Base-by-base conservation (phyloP, 176 grass and related monocot species). In the Raddia guianensis region DNA sequence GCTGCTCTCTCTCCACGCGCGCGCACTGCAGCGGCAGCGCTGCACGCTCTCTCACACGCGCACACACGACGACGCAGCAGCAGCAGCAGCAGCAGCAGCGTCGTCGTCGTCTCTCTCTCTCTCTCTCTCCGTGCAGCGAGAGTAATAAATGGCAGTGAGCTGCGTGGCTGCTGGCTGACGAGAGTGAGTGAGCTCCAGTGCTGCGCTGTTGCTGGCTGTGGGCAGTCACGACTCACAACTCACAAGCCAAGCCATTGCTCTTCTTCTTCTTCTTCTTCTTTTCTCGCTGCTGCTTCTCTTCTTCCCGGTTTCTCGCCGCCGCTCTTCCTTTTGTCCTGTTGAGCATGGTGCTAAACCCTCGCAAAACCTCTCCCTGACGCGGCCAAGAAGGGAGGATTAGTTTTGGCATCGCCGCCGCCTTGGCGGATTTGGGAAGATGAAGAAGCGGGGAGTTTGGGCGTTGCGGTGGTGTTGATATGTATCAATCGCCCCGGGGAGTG, bases 81-180 rank as follows among this genome's bases (percentile, higher is more conserved):
- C 15, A 3, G 32, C 44, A 68, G 10, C 71, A 61, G 5, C 66
- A 19, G 11, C 79, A 27, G 27, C 27, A 1, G 27, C 27, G 27
- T 27, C 27, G 27, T 27, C 27, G 63, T 68, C 67, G 47, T 47
- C 45, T 55, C 70, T 20, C 10, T 35, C 51, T n/a, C 63, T 46
- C 49, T 19, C 44, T 12, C 19, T 64, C 51, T 16, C 52, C 42
- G 33, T 75, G 4, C 77, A 76, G 82, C 70, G 43, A 69, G 79
- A 86, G 47, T 90, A 87, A 80, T 87, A 83, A 80, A 87, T 83
- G 75, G 76, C 58, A 84, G 76, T 15, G 76, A 54, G 80, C 84
- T 81, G 74, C 48, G 70, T 74, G 80, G 71, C 81, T n/a, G 71
- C 81, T n/a, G 56, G 37, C 4, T n/a, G 64, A 77, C 12, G 50